These are phyloP conservation scores for Moniliella sp. DNA, from an alignment of 1,284 basidiomycete species.

Conservation along the genomic window DNA sequence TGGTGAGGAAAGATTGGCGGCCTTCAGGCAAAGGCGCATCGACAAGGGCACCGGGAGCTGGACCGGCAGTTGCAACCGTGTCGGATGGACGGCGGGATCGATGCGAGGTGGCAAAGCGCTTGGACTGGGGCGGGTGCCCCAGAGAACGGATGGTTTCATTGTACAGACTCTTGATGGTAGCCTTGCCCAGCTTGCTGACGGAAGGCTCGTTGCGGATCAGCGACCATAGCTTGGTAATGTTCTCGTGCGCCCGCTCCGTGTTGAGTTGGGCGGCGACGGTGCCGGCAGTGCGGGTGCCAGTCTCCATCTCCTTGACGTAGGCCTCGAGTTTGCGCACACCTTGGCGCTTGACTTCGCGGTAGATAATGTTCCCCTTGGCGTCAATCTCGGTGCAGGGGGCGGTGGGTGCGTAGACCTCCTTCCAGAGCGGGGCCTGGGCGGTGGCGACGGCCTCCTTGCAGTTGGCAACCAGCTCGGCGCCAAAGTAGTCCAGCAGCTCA, in stretches of 20 bases:
- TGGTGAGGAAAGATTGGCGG: conserved; percentile 75
- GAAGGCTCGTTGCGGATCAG: conserved; percentile 88
- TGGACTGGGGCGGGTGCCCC: conserved; percentile 46
- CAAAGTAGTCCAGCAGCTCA: conserved; percentile 81
- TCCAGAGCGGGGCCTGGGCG: conserved; percentile 72
- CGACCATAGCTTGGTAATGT: conserved; percentile 85
- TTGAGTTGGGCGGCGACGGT: conserved; percentile 17
- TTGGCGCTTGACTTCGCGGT: conserved; percentile 77
- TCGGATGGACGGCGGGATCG: conserved; percentile 54
- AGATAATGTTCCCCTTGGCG: conserved; percentile 76
- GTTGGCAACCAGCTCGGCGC: conserved; percentile 84
- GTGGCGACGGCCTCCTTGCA: conserved; percentile 61
- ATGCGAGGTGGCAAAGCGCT: conserved; percentile 11
- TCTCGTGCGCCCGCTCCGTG: conserved; percentile 80
- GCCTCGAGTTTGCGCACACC: conserved; percentile 91
- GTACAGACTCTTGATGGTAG: conserved; percentile 84
- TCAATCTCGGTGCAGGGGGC: conserved; percentile 84
- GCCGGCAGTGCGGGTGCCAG: conserved; percentile 47
- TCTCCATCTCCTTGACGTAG: conserved; percentile 96
- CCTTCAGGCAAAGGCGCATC: conserved; percentile 35
- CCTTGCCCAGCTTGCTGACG: conserved; percentile 88
- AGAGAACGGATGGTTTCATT: conserved; percentile 61
- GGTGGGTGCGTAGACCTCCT: conserved; percentile 51
- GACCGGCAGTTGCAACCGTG: conserved; percentile 36
- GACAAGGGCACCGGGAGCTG: too few species aligned